Evolutionary conservation across 163 green algal genomes (phyloP), one percentile per base, ranked within the genome.

Genomic region (Chloromonas sp.): DNA sequence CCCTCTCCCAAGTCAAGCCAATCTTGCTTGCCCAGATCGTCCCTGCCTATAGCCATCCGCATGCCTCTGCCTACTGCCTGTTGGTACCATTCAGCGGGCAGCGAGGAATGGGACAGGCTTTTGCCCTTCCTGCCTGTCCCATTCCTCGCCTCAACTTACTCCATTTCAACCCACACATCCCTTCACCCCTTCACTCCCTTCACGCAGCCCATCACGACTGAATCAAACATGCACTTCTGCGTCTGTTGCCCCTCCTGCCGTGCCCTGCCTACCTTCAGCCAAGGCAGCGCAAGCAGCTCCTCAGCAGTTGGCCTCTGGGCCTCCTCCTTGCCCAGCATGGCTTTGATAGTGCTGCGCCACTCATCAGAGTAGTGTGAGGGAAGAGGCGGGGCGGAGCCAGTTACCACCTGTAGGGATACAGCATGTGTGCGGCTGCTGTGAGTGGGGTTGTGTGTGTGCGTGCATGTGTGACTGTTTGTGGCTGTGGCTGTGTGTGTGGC

Each of bases 281-380:
- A 90, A 0, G 84, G 76, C 58, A 87, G 79, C 8, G 84, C 82
- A 57, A 90, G 82, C 62, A 90, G 70, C 70, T 87, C 61, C 15
- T 59, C 60, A 5, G 87, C 87, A 5, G 70, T 84, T 60, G 87
- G 87, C 58, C 87, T 58, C 79, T 66, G 2, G 5, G 36, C 82
- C 58, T 85, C 84, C 58, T 90, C 87, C 87, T 87, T 88, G 11
- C 8, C 78, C 82, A 90, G 74, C 87, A 90, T 82, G 71, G 62
- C 62, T 1, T 79, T 79, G 1, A 90, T 70, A 13, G 86, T 61
- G 2, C 57, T 61, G 1, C 83, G 83, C 87, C 84, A 88, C 14
- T 84, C 60, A 57, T 70, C 82, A 60, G 83, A 87, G 87, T 71
- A 84, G 14, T 61, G 13, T 11, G 60, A 5, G 66, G 86, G 83